phyloP scores from a whole-genome alignment of 495 filamentous ascomycete species.

The Aspergillus cavernicola region DNA sequence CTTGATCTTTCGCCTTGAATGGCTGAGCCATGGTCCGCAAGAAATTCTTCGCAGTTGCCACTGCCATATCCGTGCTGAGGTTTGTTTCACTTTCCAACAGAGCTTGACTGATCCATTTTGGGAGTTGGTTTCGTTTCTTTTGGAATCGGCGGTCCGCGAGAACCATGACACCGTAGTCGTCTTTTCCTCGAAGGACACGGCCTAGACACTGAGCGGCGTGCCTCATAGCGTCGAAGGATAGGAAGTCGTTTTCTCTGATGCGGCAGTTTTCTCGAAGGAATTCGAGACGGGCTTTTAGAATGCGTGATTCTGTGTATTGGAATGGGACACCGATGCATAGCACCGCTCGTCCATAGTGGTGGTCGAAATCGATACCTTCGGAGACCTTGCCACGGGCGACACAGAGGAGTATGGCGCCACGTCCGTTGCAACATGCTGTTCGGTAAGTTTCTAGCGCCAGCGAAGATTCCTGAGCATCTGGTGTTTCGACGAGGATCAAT shows the following conservation, averaged over 20 bases:
- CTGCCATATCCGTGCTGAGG: conserved; percentile 91
- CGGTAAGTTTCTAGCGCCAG: conserved; percentile 95
- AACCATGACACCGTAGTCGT: conserved; percentile 99
- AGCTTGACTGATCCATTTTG: conserved; percentile 95
- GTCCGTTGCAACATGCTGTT: conserved; percentile 93
- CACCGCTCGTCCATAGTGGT: conserved; percentile 96
- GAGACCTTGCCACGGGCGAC: conserved; percentile 96
- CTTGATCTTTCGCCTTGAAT: conserved; percentile 76
- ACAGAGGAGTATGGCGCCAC: conserved; percentile 88
- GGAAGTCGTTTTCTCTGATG: conserved; percentile 95
- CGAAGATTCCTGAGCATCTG: conserved; percentile 94
- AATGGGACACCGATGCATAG: conserved; percentile 96
- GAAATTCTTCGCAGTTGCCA: conserved; percentile 84
- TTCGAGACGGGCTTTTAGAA: conserved; percentile 92
- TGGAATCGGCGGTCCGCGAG: conserved; percentile 88
- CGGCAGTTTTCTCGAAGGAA: conserved; percentile 96
- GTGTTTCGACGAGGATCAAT: conserved; percentile 95
- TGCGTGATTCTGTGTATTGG: conserved; percentile 97
- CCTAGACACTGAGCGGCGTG: conserved; percentile 97
- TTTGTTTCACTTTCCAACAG: conserved; percentile 79
- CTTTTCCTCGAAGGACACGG: conserved; percentile 92
- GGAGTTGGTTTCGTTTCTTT: conserved; percentile 84
- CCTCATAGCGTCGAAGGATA: conserved; percentile 98
- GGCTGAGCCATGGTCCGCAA: conserved; percentile 86
- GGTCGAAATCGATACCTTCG: conserved; percentile 98